phyloP scores from a whole-genome alignment of 192 early-diverging fungal genomes.

The Coemansia sp. region DNA sequence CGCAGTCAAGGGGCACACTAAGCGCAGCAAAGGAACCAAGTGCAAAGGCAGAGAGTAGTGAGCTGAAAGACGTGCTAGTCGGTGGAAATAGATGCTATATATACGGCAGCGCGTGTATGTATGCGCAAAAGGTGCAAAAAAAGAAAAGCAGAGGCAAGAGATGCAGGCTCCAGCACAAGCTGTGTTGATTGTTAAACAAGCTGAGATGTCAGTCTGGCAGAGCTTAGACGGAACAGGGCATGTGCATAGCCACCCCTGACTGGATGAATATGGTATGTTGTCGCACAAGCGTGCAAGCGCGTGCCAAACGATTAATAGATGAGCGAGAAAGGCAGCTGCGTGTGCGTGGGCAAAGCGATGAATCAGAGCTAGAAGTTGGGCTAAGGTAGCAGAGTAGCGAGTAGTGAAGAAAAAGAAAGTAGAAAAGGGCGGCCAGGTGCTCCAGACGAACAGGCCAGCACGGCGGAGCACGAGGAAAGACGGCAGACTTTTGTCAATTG shows the following conservation, averaged over 20 bases:
- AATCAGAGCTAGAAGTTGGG: neutral
- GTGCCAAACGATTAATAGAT: neutral
- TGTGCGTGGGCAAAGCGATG: neutral
- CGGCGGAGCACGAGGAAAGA: constrained; percentile 4
- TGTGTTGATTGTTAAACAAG: constrained; percentile 34
- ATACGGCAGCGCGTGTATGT: constrained; percentile 11
- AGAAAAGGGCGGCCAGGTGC: neutral
- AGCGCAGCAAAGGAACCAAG: neutral
- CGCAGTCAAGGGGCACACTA: constrained; percentile 6
- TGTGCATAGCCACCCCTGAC: constrained; percentile 17
- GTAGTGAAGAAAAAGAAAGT: constrained; percentile 1
- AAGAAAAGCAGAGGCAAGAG: constrained; percentile 19
- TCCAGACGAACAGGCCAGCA: neutral
- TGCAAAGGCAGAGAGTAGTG: constrained; percentile 2
- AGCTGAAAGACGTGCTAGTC: neutral
- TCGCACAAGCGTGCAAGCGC: neutral
- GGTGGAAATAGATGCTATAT: neutral
- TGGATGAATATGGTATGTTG: neutral
- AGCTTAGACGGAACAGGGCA: constrained; percentile 21
- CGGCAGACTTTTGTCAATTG: neutral
- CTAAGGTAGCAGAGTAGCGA: neutral
- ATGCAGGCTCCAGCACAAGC: constrained; percentile 2
- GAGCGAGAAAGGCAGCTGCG: neutral
- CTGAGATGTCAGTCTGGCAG: constrained; percentile 40
- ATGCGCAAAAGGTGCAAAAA: neutral